Percentiles rank a stretch among this genome's conserved stretches.
Evolutionary conservation across 345 rosid genomes (phyloP).

Genomic region (Boechera divaricarpa): DNA sequence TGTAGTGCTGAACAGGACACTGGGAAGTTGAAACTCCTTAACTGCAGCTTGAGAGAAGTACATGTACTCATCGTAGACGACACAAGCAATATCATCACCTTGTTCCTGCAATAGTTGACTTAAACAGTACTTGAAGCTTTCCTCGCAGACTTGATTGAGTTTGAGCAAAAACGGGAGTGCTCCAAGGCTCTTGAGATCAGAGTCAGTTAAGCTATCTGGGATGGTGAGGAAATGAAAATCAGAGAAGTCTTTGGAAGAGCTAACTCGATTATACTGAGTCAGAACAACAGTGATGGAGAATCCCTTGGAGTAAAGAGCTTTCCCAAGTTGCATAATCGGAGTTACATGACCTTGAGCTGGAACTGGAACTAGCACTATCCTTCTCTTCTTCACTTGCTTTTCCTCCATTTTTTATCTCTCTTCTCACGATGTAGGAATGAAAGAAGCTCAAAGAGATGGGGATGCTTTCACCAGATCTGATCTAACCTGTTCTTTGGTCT

Average conservation of each 20-base stretch:
- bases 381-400: conserved; percentile 16
- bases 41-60: conserved; percentile 51
- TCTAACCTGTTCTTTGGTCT: background rate
- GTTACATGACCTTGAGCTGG: conserved; percentile 77
- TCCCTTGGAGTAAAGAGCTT: conserved; percentile 60
- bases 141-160: conserved; percentile 53
- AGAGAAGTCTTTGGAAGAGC: conserved; percentile 45
- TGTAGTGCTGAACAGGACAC: conserved; percentile 45
- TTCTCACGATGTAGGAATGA: background rate
- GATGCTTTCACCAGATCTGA: background rate
- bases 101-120: conserved; percentile 36
- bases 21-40: conserved; percentile 44
- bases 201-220: conserved; percentile 44
- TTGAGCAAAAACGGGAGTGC: conserved; percentile 19
- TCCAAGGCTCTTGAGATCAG: conserved; percentile 38
- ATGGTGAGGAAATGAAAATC: conserved; percentile 53
- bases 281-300: conserved; percentile 65
- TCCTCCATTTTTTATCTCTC: conserved; percentile 29
- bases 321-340: conserved; percentile 73
- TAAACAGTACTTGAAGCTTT: conserved; percentile 49
- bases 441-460: background rate
- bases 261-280: conserved; percentile 50
- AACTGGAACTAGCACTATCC: conserved; percentile 58
- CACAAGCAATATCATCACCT: conserved; percentile 46
- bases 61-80: conserved; percentile 62